Evolutionary conservation across 2,329 filamentous ascomycete genomes (phyloP), one percentile per base, ranked within the genome.

Genomic region (Talaromyces marneffei): DNA sequence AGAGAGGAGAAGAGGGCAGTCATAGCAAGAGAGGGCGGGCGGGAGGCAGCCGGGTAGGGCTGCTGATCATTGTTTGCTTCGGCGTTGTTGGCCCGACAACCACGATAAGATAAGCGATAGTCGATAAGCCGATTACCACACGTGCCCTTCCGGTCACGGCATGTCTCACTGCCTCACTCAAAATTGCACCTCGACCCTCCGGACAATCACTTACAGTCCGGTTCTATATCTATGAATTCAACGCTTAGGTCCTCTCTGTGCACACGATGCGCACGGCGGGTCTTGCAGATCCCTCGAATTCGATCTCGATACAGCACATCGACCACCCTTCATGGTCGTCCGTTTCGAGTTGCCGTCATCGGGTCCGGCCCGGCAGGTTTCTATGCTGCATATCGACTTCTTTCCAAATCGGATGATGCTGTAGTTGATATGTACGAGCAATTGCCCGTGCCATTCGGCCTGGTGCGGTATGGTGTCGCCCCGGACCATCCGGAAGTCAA

Each of bases 401-500:
- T 97, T 82, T 84, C 85, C 59, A 90, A 87, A 69, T 82, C 94
- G 39, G 81, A 86, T 23, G 80, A 87, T 71, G 87, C 88, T 0
- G 82, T 84, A 56, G 83, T 99, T 23, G 93, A 97, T 75, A 97
- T 99, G 93, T 99, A 96, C 72, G 94, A 99, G 77, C 86, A 91
- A 29, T 78, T 97, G 40, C 94, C 94, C 0, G 92, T 96, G 3
- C 94, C 94, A 0, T 99, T 91, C 72, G 94, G 94, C 1, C 82
- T 99, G 60, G 92, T 96, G 55, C 84, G 94, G 60, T 96, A 94
- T 71, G 94, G 94, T 8, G 94, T 99, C 62, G 95, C 94, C n/a
- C 94, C 94, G 4, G 94, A 99, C 73, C 94, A 99, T 76, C 93
- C 94, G 0, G 93, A 99, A 78, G 94, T 99, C 67, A 99, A 99